Base-by-base conservation (phyloP, 2,329 filamentous ascomycete species). In the Aspergillus brunneoviolaceus region DNA sequence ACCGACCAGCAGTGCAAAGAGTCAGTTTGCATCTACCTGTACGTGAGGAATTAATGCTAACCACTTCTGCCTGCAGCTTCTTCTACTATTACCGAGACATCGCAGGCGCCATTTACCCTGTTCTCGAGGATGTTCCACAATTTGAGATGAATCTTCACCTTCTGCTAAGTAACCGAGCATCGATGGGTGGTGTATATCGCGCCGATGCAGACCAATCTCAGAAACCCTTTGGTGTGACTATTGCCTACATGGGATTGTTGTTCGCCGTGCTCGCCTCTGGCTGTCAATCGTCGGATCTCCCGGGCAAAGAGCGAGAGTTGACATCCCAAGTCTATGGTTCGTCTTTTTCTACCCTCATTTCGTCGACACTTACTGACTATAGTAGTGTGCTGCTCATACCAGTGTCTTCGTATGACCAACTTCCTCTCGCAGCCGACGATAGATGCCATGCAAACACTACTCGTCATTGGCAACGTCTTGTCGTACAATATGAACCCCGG, bases 401-500 rank as follows among this genome's bases (percentile, higher is more conserved):
- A 88, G 69, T 87, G 85, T 66, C 76, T 87, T 27, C 82, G 85
- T 19, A 85, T 87, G 72, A 85, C 83, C 25, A 88, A 88, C 64
- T 88, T 87, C 69, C 69, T 88, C 7, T 87, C 85, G 0, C 83
- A 86, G 60, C 83, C 85, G 29, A 85, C 82, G 4, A 74, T 87
- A 39, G 84, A 87, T 62, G 85, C 82, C 48, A 86, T 88, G 42
- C 84, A 88, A 68, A 85, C 85, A 0, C 77, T 87, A 23, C 73
- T 87, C 3, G 83, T 87, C 12, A 85, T 88, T 31, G 84, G 84
- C 52, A 87, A 87, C 65, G 85, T 85, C 25, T 77, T 86, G 31
- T 84, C 84, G 1, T 85, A 86, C 68, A 86, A 85, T 63, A 86
- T 86, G 84, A 88, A 87, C 60, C 85, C 85, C 9, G 85, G 85